A percentile compares a stretch with the other conserved stretches of the same genome.
Evolutionary conservation across 805 yeast genomes (phyloP).

Genomic region (Sungouiozyma ichnusensis): DNA sequence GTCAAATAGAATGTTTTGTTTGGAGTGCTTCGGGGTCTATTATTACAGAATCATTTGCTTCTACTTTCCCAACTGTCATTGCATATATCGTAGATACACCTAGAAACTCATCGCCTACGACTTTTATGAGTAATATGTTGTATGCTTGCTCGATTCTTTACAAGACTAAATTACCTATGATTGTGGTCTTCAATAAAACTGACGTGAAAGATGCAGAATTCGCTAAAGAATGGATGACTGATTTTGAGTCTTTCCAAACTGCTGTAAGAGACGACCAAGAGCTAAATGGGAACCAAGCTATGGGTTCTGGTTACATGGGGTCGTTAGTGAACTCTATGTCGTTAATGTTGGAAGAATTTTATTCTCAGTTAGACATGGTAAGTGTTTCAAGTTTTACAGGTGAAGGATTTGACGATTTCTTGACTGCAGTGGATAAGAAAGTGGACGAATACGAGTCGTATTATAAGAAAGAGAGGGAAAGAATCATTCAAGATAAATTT

Average conservation of each 20-base stretch:
- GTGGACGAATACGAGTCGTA: constrained; percentile 77
- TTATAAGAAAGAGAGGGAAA: constrained; percentile 79
- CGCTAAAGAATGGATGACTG: constrained; percentile 96
- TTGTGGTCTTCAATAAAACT: constrained; percentile 89
- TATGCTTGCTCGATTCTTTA: constrained; percentile 95
- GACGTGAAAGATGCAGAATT: constrained; percentile 79
- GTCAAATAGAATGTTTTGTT: constrained; percentile 95
- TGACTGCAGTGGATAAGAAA: constrained; percentile 75
- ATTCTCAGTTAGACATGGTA: constrained; percentile 83
- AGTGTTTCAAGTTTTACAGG: constrained; percentile 93
- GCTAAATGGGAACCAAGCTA: constrained; percentile 40
- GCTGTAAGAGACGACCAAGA: constrained; percentile 65
- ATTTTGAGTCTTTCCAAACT: constrained; percentile 81
- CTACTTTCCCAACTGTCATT: constrained; percentile 88
- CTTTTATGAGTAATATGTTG: constrained; percentile 96
- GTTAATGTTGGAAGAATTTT: constrained; percentile 90
- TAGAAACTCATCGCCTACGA: constrained; percentile 84
- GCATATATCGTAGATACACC: constrained; percentile 97
- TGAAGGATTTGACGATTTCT: constrained; percentile 83
- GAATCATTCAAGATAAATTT: constrained; percentile 64
- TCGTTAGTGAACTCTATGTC: constrained; percentile 92
- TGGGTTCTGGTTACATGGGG: constrained; percentile 80
- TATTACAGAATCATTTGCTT: constrained; percentile 92
- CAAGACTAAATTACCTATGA: constrained; percentile 94
- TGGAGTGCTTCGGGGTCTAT: constrained; percentile 98